Evolutionary conservation across 352 stramenopile species (phyloP), one percentile per base, ranked within the genome.

Genomic region (Phytophthora nicotianae): DNA sequence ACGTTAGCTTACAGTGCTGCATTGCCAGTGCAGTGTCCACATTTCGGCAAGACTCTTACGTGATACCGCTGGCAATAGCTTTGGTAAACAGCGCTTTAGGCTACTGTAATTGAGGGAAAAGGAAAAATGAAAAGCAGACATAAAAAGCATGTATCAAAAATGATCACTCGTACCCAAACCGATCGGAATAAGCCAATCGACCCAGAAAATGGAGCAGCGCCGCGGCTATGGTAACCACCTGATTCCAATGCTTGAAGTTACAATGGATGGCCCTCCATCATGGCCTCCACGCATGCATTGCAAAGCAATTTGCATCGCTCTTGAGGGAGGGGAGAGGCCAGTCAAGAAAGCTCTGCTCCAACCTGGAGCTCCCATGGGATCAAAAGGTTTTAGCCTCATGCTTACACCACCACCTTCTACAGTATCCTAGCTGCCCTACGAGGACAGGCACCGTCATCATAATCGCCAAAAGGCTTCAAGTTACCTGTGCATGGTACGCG

Each of bases 211-310:
- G 40, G 19, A 27, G 4, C 5, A 4, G 2, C 19, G 40, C 40
- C 17, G 40, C 40, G 38, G 7, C 40, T 46, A 9, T 33, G 37
- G 16, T 5, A 16, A 17, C 16, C 37, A n/a, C 37, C 16, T 21
- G 16, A 41, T 17, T 41, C 33, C 33, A 41, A 13, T 17, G 33
- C 37, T 43, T 43, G 17, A 43, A 43, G 37, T 43, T 43, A 41
- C 9, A 41, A 41, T 41, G 27, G 27, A 33, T 33, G 27, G 27
- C 16, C 33, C 5, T 41, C 33, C 33, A 41, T 17, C 33, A 17
- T 41, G 33, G 33, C 17, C 37, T n/a, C 35, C 35, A 17, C 5
- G 35, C 14, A 41, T 41, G 10, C 35, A 41, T 19, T 41, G 33
- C 33, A 41, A 41, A 19, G 32, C 32, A 3, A 38, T 38, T 29